Evolutionary conservation across 1,284 basidiomycete species (phyloP).

Genomic region (Sporisorium iseilematis-ciliati): DNA sequence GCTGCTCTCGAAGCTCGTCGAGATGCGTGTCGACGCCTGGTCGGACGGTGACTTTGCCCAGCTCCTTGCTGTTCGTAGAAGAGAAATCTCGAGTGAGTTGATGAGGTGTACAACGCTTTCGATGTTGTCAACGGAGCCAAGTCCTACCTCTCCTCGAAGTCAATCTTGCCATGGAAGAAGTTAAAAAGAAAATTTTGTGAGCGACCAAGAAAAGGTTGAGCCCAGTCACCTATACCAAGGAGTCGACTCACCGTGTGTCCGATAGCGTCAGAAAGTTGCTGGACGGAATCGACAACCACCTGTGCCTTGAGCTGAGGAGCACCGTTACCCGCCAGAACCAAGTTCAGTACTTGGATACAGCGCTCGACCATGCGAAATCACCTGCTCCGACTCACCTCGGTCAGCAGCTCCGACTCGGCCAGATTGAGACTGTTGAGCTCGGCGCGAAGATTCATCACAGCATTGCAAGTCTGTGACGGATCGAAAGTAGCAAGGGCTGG

Average conservation of each 20-base stretch:
- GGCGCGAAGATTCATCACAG: conserved; percentile 23
- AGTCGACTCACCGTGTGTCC: conserved; percentile 17
- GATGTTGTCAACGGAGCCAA: too few relatives aligned
- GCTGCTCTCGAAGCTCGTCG: conserved; percentile 26
- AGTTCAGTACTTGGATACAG: not conserved
- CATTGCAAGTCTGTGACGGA: conserved; percentile 32
- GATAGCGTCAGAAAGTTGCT: conserved; percentile 15
- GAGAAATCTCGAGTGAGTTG: not conserved
- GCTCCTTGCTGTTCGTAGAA: conserved; percentile 17
- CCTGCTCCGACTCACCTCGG: conserved; percentile 11
- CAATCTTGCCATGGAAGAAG: conserved; percentile 16
- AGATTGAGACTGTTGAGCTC: conserved; percentile 25
- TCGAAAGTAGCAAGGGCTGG: not conserved
- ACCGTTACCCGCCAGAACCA: not conserved
- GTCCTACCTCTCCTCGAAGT: conserved; percentile 42
- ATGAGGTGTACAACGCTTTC: not conserved
- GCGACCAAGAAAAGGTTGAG: not conserved
- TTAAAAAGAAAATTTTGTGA: not conserved
- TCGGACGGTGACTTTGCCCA: conserved; percentile 24
- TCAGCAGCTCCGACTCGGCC: conserved; percentile 20
- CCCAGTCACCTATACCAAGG: not conserved
- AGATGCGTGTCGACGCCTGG: conserved; percentile 40
- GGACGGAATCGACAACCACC: conserved; percentile 16
- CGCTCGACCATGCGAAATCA: not conserved
- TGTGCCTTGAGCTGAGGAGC: conserved; percentile 14